These are phyloP conservation scores for Penicillium manginii DNA, from an alignment of 495 filamentous ascomycete species.

Conservation along the genomic window DNA sequence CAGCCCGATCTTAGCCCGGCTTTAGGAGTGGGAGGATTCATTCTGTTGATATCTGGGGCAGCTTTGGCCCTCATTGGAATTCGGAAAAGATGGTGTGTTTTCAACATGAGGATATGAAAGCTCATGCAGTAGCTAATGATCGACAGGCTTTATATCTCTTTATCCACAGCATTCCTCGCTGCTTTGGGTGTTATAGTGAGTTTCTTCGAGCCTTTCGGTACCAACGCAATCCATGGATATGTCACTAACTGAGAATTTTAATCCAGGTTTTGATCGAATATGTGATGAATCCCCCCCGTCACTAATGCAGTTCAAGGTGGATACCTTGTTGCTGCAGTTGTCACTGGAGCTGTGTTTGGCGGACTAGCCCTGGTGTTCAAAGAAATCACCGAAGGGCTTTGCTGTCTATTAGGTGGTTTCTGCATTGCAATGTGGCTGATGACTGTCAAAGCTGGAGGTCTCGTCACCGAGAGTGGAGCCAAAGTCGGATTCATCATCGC, in stretches of 20 bases:
- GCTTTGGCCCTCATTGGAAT: conserved; percentile 79
- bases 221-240: background rate
- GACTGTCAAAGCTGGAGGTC: conserved; percentile 73
- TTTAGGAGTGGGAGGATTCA: conserved; percentile 74
- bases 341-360: conserved; percentile 79
- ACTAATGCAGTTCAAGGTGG: conserved; percentile 79
- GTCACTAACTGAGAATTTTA: conserved; percentile 13
- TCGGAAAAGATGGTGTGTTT: conserved; percentile 69
- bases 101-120: background rate
- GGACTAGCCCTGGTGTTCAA: conserved; percentile 76
- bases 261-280: conserved; percentile 78
- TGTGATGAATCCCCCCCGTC: conserved; percentile 82
- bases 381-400: conserved; percentile 85
- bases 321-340: conserved; percentile 78
- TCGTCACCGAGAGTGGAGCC: conserved; percentile 61
- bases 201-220: background rate
- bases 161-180: conserved; percentile 75
- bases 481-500: conserved; percentile 76
- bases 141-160: conserved; percentile 71
- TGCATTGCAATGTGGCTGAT: conserved; percentile 91
- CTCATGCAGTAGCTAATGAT: conserved; percentile 10
- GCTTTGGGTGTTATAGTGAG: conserved; percentile 72
- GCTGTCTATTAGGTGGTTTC: conserved; percentile 87
- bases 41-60: conserved; percentile 71
- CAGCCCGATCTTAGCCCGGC: conserved; percentile 77